phyloP scores from a whole-genome alignment of 805 yeast genomes.

The Cyberlindnera amylophila region DNA sequence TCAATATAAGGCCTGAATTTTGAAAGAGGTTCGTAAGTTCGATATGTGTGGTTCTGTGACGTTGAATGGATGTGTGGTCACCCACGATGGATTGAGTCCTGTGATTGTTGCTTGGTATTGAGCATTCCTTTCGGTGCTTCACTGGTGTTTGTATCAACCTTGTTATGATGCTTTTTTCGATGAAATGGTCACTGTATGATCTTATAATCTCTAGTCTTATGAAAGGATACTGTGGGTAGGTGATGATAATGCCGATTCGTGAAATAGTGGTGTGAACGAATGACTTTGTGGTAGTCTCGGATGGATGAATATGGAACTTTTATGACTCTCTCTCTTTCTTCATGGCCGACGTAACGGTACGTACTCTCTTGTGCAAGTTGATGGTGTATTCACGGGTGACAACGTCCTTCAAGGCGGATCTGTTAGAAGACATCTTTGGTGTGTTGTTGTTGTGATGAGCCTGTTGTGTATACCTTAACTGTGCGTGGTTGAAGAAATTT shows the following conservation, averaged over 20 bases:
- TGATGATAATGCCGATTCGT: no score
- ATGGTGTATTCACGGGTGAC: conserved; percentile 99
- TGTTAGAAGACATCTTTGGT: conserved; percentile 41
- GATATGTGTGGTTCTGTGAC: not conserved
- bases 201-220: no score
- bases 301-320: not conserved
- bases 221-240: no score
- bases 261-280: no score
- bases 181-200: no score
- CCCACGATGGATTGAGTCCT: no score
- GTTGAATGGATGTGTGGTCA: no score
- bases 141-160: no score
- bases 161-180: no score
- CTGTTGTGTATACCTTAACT: not conserved
- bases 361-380: conserved; percentile 98
- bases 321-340: not conserved
- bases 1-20: not conserved
- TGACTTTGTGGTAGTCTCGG: no score
- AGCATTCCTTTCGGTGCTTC: no score
- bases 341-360: conserved; percentile 32
- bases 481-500: conserved; percentile 16
- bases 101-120: no score
- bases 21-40: conserved; percentile 1
- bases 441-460: conserved; percentile 12
- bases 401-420: conserved; percentile 94